Evolutionary conservation across 371 early-diverging fungal species (phyloP).

Genomic region (Zychaea mexicana): DNA sequence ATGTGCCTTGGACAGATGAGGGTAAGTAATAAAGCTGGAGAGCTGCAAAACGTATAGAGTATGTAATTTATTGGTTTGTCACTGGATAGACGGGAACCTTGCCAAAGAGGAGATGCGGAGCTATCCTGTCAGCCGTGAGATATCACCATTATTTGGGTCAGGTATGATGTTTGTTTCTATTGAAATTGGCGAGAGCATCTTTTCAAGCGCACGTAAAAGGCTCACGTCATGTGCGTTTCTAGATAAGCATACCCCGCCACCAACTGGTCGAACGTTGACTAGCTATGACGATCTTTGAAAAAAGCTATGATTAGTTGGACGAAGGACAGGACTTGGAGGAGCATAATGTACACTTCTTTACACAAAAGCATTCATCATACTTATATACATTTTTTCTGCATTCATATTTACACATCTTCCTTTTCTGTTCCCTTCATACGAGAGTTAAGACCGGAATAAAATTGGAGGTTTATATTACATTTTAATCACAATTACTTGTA

Average conservation of each 20-base stretch:
- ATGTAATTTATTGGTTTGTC: background rate
- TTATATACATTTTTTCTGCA: background rate
- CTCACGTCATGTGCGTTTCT: background rate
- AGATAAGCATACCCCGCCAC: conserved; percentile 12
- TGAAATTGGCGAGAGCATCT: background rate
- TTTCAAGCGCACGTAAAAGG: background rate
- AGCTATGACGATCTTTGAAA: conserved; percentile 41
- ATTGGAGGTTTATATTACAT: too few species aligned
- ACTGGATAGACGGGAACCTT: conserved; percentile 31
- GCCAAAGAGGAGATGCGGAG: conserved; percentile 33
- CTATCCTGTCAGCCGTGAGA: conserved; percentile 16
- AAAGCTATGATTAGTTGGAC: too few species aligned
- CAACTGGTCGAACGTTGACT: conserved; percentile 30
- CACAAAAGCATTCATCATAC: too few species aligned
- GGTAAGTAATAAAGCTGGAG: conserved; percentile 21
- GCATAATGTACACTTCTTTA: too few species aligned
- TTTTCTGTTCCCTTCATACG: too few species aligned
- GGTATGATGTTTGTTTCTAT: background rate
- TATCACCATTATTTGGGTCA: conserved; percentile 11
- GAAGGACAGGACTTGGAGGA: too few species aligned
- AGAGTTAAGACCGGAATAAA: too few species aligned
- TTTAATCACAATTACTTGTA: too few species aligned
- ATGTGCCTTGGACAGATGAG: conserved; percentile 64
- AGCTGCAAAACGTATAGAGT: background rate
- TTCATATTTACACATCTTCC: too few species aligned